These are phyloP conservation scores for Backusella australiensis DNA, from an alignment of 192 early-diverging fungal genomes.

Conservation along the genomic window DNA sequence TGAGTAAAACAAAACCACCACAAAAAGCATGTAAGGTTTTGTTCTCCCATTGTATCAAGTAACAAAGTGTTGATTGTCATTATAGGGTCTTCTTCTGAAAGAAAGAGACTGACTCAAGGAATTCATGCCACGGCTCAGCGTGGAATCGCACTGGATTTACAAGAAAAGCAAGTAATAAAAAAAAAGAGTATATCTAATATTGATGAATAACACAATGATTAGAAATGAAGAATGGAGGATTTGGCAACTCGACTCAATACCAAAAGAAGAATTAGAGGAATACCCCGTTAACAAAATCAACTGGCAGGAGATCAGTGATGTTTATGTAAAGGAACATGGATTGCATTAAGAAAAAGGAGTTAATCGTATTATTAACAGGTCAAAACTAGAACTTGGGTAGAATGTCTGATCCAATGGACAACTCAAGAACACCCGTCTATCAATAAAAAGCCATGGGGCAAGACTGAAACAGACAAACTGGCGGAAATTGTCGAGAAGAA, in stretches of 20 bases:
- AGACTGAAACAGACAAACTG: constrained; percentile 51
- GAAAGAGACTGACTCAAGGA: constrained; percentile 9
- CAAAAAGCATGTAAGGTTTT: constrained; percentile 8
- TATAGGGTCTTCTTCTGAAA: constrained; percentile 15
- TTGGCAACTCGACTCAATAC: constrained; percentile 21
- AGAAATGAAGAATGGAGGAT: constrained; percentile 7
- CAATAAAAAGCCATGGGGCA: constrained; percentile 68
- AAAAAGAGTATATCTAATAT: neutral
- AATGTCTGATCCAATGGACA: constrained; percentile 80
- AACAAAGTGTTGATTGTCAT: neutral
- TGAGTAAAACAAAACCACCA: neutral
- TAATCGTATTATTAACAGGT: constrained; percentile 37
- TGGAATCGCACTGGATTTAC: constrained; percentile 11
- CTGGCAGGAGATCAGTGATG: constrained; percentile 20
- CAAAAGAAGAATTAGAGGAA: constrained; percentile 2
- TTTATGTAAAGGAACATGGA: neutral
- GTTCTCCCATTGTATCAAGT: neutral
- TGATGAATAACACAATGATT: neutral
- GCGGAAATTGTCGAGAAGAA: constrained; percentile 43
- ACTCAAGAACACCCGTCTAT: constrained; percentile 76
- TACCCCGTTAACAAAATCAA: constrained; percentile 11
- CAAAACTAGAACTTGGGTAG: constrained; percentile 55
- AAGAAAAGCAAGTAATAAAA: constrained; percentile 11
- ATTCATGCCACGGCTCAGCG: constrained; percentile 22
- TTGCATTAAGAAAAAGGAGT: no score